These are phyloP conservation scores for Leccinum subrobustum DNA, from an alignment of 1,284 basidiomycete genomes.

Conservation along the genomic window DNA sequence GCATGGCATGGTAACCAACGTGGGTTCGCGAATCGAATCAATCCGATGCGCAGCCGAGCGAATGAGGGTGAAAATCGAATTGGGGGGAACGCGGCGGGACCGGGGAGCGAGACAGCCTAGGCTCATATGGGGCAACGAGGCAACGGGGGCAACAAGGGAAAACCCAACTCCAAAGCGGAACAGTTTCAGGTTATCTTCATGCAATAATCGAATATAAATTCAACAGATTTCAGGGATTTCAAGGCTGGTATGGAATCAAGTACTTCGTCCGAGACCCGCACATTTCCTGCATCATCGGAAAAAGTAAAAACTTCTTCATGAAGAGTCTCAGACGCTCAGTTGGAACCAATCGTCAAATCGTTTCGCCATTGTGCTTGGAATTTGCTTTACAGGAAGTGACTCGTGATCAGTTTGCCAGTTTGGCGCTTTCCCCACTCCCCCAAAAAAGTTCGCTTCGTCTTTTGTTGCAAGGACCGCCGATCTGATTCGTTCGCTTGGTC, in stretches of 20 bases:
- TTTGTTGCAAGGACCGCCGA: neutral
- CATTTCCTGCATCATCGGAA: neutral
- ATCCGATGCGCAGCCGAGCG: slow-evolving; percentile 5
- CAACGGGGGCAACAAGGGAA: neutral
- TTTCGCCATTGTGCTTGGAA: neutral
- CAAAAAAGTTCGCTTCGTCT: neutral
- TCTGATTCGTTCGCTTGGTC: neutral
- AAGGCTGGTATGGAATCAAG: neutral
- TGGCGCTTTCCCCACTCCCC: neutral
- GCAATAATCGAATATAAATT: neutral
- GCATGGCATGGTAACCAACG: slow-evolving; percentile 13
- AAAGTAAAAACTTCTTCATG: neutral
- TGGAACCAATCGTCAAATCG: neutral
- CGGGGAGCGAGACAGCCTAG: neutral
- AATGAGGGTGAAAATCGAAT: neutral
- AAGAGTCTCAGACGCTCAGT: neutral
- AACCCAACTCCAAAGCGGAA: neutral
- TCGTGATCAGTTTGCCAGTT: neutral
- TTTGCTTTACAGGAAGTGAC: neutral
- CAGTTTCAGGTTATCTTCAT: neutral
- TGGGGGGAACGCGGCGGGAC: neutral
- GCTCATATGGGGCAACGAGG: neutral
- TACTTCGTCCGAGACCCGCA: neutral
- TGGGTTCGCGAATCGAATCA: neutral
- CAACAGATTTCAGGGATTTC: neutral